Percentiles rank a stretch among this genome's conserved stretches.
phyloP scores from a whole-genome alignment of 2,329 filamentous ascomycete genomes.

The Teratosphaeria destructans region DNA sequence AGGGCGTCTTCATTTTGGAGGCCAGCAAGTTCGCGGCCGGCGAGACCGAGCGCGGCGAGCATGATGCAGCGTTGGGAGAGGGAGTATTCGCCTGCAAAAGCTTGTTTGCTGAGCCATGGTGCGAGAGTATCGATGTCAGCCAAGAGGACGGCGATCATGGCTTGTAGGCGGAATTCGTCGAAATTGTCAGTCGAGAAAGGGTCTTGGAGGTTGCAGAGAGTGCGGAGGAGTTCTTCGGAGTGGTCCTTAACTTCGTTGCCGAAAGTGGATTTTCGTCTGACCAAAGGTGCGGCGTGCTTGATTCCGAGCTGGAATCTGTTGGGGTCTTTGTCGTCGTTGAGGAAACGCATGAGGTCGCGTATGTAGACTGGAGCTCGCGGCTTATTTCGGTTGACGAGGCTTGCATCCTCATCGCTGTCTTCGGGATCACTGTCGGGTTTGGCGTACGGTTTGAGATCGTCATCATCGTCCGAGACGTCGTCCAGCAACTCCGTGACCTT shows the following conservation, averaged over 20 bases:
- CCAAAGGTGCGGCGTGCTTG: slow-evolving; percentile 63
- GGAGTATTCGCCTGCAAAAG: slow-evolving; percentile 88
- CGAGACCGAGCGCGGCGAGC: slow-evolving; percentile 70
- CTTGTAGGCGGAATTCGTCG: slow-evolving; percentile 61
- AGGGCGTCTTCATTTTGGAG: slow-evolving; percentile 48
- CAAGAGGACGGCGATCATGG: slow-evolving; percentile 70
- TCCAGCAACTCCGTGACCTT: slow-evolving; percentile 24
- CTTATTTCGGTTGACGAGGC: slow-evolving; percentile 73
- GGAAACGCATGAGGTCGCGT: slow-evolving; percentile 66
- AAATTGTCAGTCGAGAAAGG: slow-evolving; percentile 75
- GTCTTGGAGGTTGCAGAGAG: slow-evolving; percentile 72
- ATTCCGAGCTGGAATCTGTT: slow-evolving; percentile 76
- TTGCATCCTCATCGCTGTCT: slow-evolving; percentile 89
- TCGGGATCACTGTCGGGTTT: slow-evolving; percentile 83
- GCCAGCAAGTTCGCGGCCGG: slow-evolving; percentile 75
- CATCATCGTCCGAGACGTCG: slow-evolving; percentile 40
- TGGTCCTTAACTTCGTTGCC: slow-evolving; percentile 82
- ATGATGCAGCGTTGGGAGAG: slow-evolving; percentile 72
- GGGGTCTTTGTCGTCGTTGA: slow-evolving; percentile 67
- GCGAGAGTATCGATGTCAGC: slow-evolving; percentile 68
- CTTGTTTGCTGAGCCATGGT: slow-evolving; percentile 71
- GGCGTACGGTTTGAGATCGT: slow-evolving; percentile 64
- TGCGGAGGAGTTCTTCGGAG: slow-evolving; percentile 64
- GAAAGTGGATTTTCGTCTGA: slow-evolving; percentile 78
- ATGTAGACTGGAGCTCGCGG: slow-evolving; percentile 81